These are phyloP conservation scores for Trichoderma sp. DNA, from an alignment of 2,329 filamentous ascomycete genomes.

Conservation along the genomic window DNA sequence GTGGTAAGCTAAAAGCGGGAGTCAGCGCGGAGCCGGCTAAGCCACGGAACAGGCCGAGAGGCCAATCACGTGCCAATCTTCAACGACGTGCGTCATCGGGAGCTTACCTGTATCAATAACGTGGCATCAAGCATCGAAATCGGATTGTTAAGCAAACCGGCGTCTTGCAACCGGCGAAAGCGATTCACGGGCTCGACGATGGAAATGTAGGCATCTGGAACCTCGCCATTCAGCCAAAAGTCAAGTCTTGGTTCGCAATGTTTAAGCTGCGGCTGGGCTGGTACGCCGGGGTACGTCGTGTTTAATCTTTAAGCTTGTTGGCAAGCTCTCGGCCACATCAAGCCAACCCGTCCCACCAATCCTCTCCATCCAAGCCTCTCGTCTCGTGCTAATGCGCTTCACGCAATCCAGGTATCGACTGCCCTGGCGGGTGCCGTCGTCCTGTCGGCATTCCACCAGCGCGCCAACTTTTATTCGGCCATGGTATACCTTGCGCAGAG, in stretches of 20 bases:
- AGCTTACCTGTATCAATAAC: conserved; percentile 20
- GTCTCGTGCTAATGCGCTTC: not conserved
- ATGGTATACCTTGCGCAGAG: conserved; percentile 96
- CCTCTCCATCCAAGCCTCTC: not conserved
- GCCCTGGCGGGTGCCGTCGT: conserved; percentile 81
- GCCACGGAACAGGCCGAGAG: not conserved
- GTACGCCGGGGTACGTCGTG: conserved; percentile 57
- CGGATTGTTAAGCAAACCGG: conserved; percentile 3
- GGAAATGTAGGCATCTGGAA: conserved; percentile 18
- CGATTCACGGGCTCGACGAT: not conserved
- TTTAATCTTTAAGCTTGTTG: not conserved
- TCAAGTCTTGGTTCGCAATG: conserved; percentile 27
- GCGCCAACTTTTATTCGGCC: conserved; percentile 97
- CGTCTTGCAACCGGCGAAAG: not conserved
- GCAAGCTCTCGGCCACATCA: not conserved
- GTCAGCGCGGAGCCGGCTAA: conserved; percentile 1
- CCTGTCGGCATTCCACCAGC: conserved; percentile 87
- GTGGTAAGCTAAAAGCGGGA: not conserved
- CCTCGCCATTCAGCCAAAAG: not conserved
- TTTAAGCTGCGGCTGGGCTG: conserved; percentile 57
- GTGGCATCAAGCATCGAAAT: conserved; percentile 20
- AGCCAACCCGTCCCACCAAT: not conserved
- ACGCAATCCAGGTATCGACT: conserved; percentile 64
- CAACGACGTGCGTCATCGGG: conserved; percentile 12
- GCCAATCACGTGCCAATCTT: conserved; percentile 17